Conservation (phyloP, 805 yeast species). For the Suhomyces sp. region DNA sequence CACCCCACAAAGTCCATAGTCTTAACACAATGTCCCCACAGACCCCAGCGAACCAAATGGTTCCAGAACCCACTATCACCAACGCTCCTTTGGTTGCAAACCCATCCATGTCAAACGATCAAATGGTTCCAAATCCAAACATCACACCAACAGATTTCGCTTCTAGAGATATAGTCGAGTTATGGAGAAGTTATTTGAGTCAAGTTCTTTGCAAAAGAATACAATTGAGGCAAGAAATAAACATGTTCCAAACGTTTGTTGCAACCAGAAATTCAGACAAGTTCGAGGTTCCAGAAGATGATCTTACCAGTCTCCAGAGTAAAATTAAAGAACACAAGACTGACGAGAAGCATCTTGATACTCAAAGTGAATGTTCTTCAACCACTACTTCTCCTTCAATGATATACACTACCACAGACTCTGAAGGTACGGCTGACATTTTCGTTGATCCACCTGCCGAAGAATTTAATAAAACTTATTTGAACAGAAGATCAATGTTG, state of each 20-base stretch:
- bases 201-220: slow-evolving; percentile 38
- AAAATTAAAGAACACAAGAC: not conserved
- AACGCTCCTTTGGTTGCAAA: not conserved
- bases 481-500: slow-evolving; percentile 40
- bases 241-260: slow-evolving; percentile 28
- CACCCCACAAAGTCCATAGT: slow-evolving; percentile 19
- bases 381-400: not conserved
- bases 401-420: slow-evolving; percentile 1
- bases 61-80: not conserved
- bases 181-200: slow-evolving; percentile 37
- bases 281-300: slow-evolving; percentile 4
- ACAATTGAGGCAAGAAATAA: slow-evolving; percentile 41
- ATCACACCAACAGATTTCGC: slow-evolving; percentile 1
- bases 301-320: slow-evolving; percentile 1
- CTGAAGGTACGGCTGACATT: slow-evolving; percentile 4
- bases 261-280: slow-evolving; percentile 4
- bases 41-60: not conserved
- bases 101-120: not conserved
- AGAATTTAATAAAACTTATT: slow-evolving; percentile 24
- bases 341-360: too few species aligned
- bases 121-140: not conserved
- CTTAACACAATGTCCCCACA: not conserved
- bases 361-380: not conserved
- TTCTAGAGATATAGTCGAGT: slow-evolving; percentile 11
- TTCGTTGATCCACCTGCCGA: slow-evolving; percentile 18